Evolutionary conservation across 78 protist species (phyloP).

Genomic region (Diacronema lutheri): DNA sequence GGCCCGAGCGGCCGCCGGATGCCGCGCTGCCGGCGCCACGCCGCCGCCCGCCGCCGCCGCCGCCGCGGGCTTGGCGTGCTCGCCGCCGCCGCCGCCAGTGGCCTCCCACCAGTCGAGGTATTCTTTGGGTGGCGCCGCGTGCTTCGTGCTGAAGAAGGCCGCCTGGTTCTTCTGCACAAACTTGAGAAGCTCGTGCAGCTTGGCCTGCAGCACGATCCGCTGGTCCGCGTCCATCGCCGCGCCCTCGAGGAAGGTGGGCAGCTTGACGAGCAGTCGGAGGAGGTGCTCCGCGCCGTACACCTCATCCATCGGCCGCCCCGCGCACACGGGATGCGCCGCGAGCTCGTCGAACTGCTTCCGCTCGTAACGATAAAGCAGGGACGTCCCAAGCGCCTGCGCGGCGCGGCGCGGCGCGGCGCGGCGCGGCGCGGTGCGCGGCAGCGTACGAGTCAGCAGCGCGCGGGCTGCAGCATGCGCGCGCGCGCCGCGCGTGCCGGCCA

Average conservation of each 20-base stretch:
- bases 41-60: background rate
- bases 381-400: background rate
- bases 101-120: background rate
- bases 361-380: background rate
- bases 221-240: background rate
- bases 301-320: background rate
- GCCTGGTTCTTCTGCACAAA: background rate
- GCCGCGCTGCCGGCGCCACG: background rate
- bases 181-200: background rate
- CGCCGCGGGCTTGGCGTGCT: background rate
- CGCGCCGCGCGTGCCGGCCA: too few relatives aligned
- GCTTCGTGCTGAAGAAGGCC: background rate
- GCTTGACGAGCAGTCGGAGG: background rate
- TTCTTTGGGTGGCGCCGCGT: background rate
- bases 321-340: too few relatives aligned
- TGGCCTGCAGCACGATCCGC: background rate
- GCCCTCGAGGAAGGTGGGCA: background rate
- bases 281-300: constrained; percentile 16
- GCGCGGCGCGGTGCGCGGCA: background rate
- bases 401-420: background rate
- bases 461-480: too few relatives aligned
- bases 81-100: too few relatives aligned
- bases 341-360: background rate
- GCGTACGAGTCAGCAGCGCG: background rate
- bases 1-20: background rate